Evolutionary conservation across 2,329 filamentous ascomycete species (phyloP).

Genomic region (Aspergillus luchuensis): DNA sequence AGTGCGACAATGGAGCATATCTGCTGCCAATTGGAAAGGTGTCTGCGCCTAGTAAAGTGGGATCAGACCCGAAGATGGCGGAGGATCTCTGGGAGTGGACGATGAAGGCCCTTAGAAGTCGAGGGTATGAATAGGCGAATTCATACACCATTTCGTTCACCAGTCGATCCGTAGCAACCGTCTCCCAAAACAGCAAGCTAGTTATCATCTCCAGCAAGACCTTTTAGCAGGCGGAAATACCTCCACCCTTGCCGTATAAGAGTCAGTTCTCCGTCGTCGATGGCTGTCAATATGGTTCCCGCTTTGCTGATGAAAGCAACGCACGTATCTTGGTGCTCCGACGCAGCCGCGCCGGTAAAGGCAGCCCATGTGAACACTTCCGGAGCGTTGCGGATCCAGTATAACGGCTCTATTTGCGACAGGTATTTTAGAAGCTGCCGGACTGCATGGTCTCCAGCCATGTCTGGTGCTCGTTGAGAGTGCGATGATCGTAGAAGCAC

Average conservation of each 20-base stretch:
- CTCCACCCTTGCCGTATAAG: background rate
- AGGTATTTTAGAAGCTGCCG: too few relatives aligned
- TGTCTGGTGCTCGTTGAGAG: too few relatives aligned
- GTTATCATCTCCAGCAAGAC: too few relatives aligned
- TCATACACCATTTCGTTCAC: too few relatives aligned
- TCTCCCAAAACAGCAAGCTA: too few relatives aligned
- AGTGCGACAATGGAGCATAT: background rate
- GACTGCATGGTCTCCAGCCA: too few relatives aligned
- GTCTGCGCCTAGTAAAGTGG: background rate
- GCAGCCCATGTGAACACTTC: background rate
- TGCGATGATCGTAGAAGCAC: too few relatives aligned
- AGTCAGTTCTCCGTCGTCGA: background rate
- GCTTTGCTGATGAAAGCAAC: background rate
- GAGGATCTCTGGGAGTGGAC: constrained; percentile 1
- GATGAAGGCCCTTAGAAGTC: too few relatives aligned
- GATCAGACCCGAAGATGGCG: background rate
- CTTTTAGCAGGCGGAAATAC: background rate
- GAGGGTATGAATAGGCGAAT: background rate
- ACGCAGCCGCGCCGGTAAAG: background rate
- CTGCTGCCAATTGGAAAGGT: background rate
- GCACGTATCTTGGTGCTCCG: background rate
- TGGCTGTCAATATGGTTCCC: background rate
- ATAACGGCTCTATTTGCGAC: too few relatives aligned
- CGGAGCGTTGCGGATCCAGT: background rate
- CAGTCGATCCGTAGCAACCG: too few relatives aligned